Evolutionary conservation across 495 filamentous ascomycete species (phyloP), one percentile per base, ranked within the genome.

Genomic region (Barbatosphaeria neglecta): DNA sequence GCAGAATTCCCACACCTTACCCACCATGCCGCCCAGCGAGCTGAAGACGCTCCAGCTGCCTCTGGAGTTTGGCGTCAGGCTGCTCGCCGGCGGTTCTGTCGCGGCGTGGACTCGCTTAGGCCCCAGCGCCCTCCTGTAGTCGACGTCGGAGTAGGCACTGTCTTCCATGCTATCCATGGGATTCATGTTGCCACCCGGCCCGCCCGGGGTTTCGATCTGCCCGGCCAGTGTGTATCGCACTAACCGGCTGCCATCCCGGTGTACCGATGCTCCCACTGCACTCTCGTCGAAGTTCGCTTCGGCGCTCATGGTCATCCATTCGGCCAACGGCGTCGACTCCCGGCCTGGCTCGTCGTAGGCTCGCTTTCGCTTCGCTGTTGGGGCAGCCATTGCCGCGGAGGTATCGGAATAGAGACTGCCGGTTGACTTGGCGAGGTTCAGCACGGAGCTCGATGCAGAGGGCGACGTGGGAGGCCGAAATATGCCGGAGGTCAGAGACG

Each of bases 1-100:
- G 71, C 87, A 92, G 49, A 93, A 87, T 55, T 88, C 76, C 70
- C 84, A 86, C 8, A 92, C 79, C 59, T 82, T 90, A 6, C 85
- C 85, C 7, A 87, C 80, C 22, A 84, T 75, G 25, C 69, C 65
- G 10, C 74, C 72, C 42, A 74, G 60, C 7, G 70, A 67, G 22
- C 59, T 55, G 15, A 72, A 55, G 22, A 62, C 63, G 15, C 64
- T 70, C 75, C 75, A 78, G 42, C 25, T 22, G 25, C 27, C 47
- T 37, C 33, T 22, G 22, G 37, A 24, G 43, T 25, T 49, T 33
- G n/a, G n/a, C n/a, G 42, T 27, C 40, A 47, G 13, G 23, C 46
- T 50, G 20, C 47, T 22, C 22, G 51, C 45, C n/a, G 50, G 48
- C 37, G 51, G 51, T 10, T 67, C 61, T 25, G 50, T 15, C n/a